phyloP scores from a whole-genome alignment of 129 eudicot species.

The Tagetes patula region DNA sequence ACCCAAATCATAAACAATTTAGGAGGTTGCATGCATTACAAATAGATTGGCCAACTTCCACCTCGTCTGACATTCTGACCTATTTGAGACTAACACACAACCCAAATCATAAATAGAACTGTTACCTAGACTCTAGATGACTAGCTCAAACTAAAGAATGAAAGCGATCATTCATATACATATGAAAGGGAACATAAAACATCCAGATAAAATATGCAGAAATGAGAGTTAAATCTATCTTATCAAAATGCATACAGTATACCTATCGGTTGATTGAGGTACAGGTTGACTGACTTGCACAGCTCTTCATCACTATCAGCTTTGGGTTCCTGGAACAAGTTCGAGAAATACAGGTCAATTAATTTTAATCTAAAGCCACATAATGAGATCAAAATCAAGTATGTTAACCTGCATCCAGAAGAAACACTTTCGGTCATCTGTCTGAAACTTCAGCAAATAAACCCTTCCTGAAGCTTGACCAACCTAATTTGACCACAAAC shows the following conservation, averaged over 20 bases:
- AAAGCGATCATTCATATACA: neutral
- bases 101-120: neutral
- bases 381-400: neutral
- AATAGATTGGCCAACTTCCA: neutral
- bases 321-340: slow-evolving; percentile 67
- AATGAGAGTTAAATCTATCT: neutral
- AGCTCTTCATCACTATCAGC: slow-evolving; percentile 63
- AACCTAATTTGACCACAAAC: slow-evolving; percentile 44
- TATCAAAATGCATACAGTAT: neutral
- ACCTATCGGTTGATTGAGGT: slow-evolving; percentile 88
- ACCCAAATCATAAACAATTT: neutral
- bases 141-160: neutral
- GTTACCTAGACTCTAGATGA: neutral
- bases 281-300: slow-evolving; percentile 70
- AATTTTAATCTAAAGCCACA: neutral
- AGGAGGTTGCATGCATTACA: slow-evolving; percentile 10
- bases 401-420: slow-evolving; percentile 91
- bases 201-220: neutral
- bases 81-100: neutral
- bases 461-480: slow-evolving; percentile 92
- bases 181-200: neutral
- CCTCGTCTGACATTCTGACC: neutral
- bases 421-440: slow-evolving; percentile 87
- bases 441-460: slow-evolving; percentile 76
- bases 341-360: slow-evolving; percentile 14